Base-by-base conservation (phyloP, 148 eudicot species). In the Diospyros kaki region DNA sequence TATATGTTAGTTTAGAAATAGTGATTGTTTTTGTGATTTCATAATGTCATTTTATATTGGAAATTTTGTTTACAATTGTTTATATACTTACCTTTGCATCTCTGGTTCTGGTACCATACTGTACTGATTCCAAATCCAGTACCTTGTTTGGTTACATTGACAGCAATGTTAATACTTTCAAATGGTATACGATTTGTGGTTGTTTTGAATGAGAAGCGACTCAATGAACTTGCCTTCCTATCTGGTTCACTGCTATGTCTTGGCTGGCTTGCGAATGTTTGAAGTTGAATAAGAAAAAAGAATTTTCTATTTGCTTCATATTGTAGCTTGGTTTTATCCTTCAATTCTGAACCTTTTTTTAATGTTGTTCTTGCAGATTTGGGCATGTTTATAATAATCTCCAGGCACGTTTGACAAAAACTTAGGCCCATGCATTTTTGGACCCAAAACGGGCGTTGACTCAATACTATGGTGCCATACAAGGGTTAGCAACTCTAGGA, bases 381-480 rank as follows among this genome's bases (percentile, higher is more conserved):
- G 92, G 92, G 66, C 89, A 81, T 74, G 87, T 86, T n/a, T 90
- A 87, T 77, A 81, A 64, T 77, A 90, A 76, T 72, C 90, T 90
- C 74, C 96, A 90, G 77, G 83, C 96, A 59, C 92, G 96, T 61
- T 77, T 90, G 73, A 90, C 96, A 38, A 90, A 80, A 81, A 90
- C 96, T 66, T 83, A 88, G 77, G 84, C 87, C 71, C 84, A 85
- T 71, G 82, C 96, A 10, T 87, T 90, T 81, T 73, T 90, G 89
- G 96, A 90, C 71, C 96, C 90, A 17, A 90, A 88, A 78, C 79
- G 88, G 64, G 81, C 96, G 18, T 63, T 90, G 82, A 84, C 96
- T 67, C 96, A 90, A 78, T 92, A 90, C 80, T 90, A 90, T 77
- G 96, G 96, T 70, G 92, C 96, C 63, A 84, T 90, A 73, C 92